Evolutionary conservation across 768 basidiomycete species (phyloP), one percentile per base, ranked within the genome.

Genomic region (Dioszegia aurantiaca): DNA sequence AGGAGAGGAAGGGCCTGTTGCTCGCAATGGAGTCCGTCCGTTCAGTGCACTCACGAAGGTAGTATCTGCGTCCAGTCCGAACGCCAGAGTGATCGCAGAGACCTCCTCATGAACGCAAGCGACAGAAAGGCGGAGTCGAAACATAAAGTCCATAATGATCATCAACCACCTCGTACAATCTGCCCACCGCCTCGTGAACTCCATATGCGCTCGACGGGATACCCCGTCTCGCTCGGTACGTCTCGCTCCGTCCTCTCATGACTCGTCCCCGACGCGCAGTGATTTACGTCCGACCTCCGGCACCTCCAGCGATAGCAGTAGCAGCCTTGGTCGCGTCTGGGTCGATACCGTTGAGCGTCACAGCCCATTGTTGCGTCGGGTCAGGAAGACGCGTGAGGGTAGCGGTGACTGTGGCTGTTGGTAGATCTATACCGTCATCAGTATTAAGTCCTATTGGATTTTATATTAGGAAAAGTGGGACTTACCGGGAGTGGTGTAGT

Each of bases 281-380:
- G 17, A 42, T 42, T 84, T 61, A 92, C 85, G 27, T 87, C 86
- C 68, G 94, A 97, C 78, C 95, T 93, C 73, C 88, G 90, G 81
- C 94, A 97, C 75, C 91, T 97, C 21, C 97, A 64, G 77, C 98
- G 94, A 0, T 95, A 94, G 51, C 88, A 83, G 27, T 78, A 67
- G 69, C 95, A 97, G 11, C 86, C 83, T 37, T 92, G 79, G 71
- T 73, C 10, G 64, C 71, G 52, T 68, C 68, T 3, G 71, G 66
- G 58, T 73, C 63, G 40, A 63, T 61, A 68, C 72, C 72, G 60
- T 73, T 68, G 17, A 73, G 58, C 2, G 72, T 73, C 49, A 70
- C 28, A 14, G 72, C 72, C 64, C 65, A 76, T 59, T 73, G 64
- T 62, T 74, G 70, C 1, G 69, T 74, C 19, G 72, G 75, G 55